Conservation (phyloP, 2,329 filamentous ascomycete genomes). For the Ophiobolus disseminans region DNA sequence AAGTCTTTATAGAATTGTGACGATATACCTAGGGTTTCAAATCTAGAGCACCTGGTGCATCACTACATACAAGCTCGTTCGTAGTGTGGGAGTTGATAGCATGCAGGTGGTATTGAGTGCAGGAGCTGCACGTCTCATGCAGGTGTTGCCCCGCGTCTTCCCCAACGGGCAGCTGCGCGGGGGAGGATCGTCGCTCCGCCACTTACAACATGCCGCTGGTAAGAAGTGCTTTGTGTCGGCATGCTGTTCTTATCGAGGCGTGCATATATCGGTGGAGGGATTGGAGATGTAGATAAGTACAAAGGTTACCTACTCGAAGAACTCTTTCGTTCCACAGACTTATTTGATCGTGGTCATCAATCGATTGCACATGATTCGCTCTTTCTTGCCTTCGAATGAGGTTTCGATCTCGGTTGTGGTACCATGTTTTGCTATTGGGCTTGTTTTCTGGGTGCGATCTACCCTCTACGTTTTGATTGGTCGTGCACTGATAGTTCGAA, state of each 20-base stretch:
- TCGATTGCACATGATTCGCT: constrained; percentile 1
- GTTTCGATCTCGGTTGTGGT: neutral
- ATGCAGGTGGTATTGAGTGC: neutral
- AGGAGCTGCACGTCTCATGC: constrained; percentile 3
- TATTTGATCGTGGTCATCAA: neutral
- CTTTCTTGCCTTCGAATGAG: neutral
- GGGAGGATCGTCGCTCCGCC: neutral
- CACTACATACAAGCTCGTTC: too few species aligned
- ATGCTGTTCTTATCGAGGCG: neutral
- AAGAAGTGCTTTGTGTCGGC: neutral
- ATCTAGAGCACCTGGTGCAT: too few species aligned
- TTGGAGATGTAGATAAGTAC: neutral
- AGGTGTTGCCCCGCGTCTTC: constrained; percentile 10
- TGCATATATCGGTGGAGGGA: neutral
- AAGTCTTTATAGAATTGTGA: too few species aligned
- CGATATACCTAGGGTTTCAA: too few species aligned
- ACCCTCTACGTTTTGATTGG: constrained; percentile 12
- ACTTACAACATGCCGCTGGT: neutral
- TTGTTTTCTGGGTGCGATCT: too few species aligned
- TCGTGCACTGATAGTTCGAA: neutral
- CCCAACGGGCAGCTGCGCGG: constrained; percentile 6
- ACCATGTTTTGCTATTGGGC: neutral
- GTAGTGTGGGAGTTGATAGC: too few species aligned
- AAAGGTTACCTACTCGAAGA: neutral
- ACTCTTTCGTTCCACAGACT: neutral